Percentiles rank a stretch among this genome's conserved stretches.
These are phyloP conservation scores for Beta corolliflora DNA, from an alignment of 179 eudicot species.

Conservation along the genomic window DNA sequence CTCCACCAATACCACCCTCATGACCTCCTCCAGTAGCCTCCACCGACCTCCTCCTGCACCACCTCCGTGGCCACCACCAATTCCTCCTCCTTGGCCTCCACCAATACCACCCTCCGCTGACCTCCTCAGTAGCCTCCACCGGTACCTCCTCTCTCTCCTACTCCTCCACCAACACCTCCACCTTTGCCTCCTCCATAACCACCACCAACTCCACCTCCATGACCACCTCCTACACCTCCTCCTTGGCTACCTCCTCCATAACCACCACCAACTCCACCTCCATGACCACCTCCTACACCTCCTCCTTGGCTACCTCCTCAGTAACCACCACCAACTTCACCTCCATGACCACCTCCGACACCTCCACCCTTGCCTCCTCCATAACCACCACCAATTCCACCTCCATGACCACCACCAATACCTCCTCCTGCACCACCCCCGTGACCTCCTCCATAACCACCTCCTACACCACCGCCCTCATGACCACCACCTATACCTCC, in stretches of 20 bases:
- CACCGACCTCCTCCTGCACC: constrained; percentile 17
- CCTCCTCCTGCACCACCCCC: background rate
- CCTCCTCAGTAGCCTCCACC: constrained; percentile 21
- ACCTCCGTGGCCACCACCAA: background rate
- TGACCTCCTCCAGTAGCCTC: constrained; percentile 16
- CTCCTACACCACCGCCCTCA: background rate
- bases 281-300: background rate
- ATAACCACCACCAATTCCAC: background rate
- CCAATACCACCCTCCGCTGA: constrained; percentile 14
- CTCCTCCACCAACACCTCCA: constrained; percentile 7
- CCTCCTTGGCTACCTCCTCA: background rate
- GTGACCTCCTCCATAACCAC: background rate
- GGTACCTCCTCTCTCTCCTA: constrained; percentile 13
- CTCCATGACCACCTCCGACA: background rate
- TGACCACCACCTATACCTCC: constrained; percentile 14
- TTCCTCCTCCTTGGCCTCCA: background rate
- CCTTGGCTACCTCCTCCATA: constrained; percentile 14
- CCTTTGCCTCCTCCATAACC: constrained; percentile 22
- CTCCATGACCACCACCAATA: background rate
- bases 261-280: constrained; percentile 1
- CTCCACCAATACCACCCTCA: constrained; percentile 13
- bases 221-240: background rate
- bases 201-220: constrained; percentile 8
- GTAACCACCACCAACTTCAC: background rate
- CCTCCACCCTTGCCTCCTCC: background rate